phyloP scores from a whole-genome alignment of 2,329 filamentous ascomycete genomes.

The Aspergillus carbonarius region DNA sequence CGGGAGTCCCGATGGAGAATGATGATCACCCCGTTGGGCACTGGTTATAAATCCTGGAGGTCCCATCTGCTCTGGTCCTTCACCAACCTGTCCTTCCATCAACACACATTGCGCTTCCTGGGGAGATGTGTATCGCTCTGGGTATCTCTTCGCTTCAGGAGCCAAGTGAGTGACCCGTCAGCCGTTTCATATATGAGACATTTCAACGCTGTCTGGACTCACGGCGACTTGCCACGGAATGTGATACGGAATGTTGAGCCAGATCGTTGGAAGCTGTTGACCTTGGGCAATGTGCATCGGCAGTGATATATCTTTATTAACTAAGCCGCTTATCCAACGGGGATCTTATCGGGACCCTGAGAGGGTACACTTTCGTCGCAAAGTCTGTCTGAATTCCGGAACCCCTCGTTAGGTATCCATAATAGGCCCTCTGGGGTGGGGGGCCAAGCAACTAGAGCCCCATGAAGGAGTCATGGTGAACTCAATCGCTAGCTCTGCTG shows the following conservation, averaged over 20 bases:
- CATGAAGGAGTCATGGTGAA: background rate
- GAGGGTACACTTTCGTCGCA: no score
- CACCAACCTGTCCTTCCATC: background rate
- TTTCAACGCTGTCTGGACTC: no score
- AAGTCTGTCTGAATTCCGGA: no score
- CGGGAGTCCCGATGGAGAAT: background rate
- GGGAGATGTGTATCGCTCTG: no score
- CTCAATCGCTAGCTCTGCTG: slow-evolving; percentile 2
- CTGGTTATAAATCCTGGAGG: background rate
- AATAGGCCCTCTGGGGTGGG: background rate
- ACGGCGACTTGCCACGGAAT: background rate
- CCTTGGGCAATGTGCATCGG: background rate
- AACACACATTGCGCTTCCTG: no score
- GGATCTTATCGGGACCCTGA: no score
- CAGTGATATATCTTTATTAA: no score
- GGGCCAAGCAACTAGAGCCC: background rate
- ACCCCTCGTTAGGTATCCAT: background rate
- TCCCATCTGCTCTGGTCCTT: background rate
- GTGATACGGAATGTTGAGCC: background rate
- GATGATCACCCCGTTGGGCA: background rate
- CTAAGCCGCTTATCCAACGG: no score
- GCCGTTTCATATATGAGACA: no score
- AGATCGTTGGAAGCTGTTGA: background rate
- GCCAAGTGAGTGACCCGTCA: no score
- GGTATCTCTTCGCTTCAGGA: no score